Base-by-base conservation (phyloP, 1,284 basidiomycete species). In the Taiwanofungus camphoratus region DNA sequence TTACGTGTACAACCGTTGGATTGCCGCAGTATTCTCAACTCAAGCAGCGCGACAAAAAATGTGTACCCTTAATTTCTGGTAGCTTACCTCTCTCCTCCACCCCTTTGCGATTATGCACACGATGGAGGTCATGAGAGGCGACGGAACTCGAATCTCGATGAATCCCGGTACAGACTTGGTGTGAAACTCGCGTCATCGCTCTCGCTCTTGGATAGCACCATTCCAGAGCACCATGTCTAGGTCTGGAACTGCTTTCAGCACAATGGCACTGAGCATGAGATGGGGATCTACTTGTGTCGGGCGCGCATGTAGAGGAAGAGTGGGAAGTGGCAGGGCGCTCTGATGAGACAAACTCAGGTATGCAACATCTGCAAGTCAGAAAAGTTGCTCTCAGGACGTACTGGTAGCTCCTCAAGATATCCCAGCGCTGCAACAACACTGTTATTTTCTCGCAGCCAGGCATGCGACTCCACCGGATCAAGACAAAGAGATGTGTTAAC, bases 401-500 rank as follows among this genome's bases (percentile, higher is more conserved):
- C 74, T 51, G 63, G 54, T 42, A 58, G 56, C 24, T 57, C 56
- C 52, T 82, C 79, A 40, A 82, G 59, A 56, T 78, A 67, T 19
- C 80, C 80, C 39, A 82, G 57, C 15, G 69, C 70, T 62, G 74
- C 71, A 29, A 79, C 60, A 26, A 65, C 65, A 46, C 65, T 61
- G 50, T 75, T 66, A n/a, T 63, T 65, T 48, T 82, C 77, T 40
- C 66, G 59, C 26, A 70, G 63, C 80, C 80, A 82, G 20, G 53
- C 52, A 11, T 47, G 40, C 4, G 52, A 39, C 33, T 40, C 51
- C 39, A 49, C 63, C 13, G 59, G 52, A 51, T 69, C 67, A 26
- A 81, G 49, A 45, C 74, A 76, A 13, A 77, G 64, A 27, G 69
- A 65, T 8, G 68, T 68, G 54, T 82, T 78, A 11, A 81, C 70